These are phyloP conservation scores for Rhizopus arrhizus DNA, from an alignment of 371 early-diverging fungal genomes.

Conservation along the genomic window DNA sequence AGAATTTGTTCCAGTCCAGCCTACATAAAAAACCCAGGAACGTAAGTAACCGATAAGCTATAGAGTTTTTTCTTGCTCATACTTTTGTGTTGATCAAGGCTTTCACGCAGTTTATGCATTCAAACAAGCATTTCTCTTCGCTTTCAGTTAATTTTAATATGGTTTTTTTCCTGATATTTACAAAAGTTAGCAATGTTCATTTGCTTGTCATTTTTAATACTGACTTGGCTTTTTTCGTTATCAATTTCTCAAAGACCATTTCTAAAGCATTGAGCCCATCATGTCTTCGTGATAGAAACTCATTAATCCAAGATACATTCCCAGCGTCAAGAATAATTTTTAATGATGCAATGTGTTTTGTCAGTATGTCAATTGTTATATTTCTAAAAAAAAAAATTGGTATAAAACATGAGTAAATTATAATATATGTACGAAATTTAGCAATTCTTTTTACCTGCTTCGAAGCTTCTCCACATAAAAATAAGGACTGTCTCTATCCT, in stretches of 20 bases:
- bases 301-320: constrained; percentile 60
- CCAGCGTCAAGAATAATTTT: constrained; percentile 53
- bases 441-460: constrained; percentile 7
- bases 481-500: constrained; percentile 45
- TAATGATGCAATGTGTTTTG: constrained; percentile 57
- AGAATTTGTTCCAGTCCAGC: constrained; percentile 60
- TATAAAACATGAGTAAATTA: not conserved
- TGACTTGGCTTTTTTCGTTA: constrained; percentile 52
- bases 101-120: constrained; percentile 63
- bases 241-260: constrained; percentile 52
- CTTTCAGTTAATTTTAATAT: constrained; percentile 17
- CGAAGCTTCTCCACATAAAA: constrained; percentile 45
- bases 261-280: constrained; percentile 58
- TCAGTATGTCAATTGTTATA: constrained; percentile 41
- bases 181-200: not conserved
- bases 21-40: constrained; percentile 28
- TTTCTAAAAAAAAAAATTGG: constrained; percentile 27
- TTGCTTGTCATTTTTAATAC: not conserved
- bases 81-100: constrained; percentile 64
- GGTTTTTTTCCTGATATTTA: constrained; percentile 22
- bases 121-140: constrained; percentile 47
- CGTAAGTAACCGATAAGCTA: not conserved
- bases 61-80: constrained; percentile 11
- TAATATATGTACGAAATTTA: not conserved
- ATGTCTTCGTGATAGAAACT: constrained; percentile 56